Evolutionary conservation across 2,329 filamentous ascomycete species (phyloP).

Genomic region (Calonectria pauciramosa): DNA sequence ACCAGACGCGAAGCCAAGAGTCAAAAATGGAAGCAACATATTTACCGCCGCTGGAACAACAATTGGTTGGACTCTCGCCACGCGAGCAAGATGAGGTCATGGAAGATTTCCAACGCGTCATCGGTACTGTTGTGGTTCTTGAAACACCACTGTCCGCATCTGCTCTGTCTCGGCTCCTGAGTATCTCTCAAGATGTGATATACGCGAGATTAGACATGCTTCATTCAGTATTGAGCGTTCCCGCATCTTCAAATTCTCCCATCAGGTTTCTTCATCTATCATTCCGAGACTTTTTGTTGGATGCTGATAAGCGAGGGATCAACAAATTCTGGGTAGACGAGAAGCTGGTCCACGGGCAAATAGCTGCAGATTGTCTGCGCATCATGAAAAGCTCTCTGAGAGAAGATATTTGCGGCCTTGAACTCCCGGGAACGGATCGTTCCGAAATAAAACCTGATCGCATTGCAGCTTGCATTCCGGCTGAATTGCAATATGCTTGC

Average conservation of each 20-base stretch:
- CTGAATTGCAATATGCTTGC: conserved; percentile 24
- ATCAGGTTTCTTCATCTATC: conserved; percentile 11
- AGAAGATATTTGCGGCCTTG: conserved; percentile 4
- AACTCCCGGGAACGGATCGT: not conserved
- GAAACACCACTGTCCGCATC: not conserved
- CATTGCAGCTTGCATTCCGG: not conserved
- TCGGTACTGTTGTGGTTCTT: not conserved
- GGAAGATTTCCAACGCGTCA: not conserved
- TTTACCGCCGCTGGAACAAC: not conserved
- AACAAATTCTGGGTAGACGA: conserved; percentile 12
- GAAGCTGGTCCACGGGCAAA: not conserved
- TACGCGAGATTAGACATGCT: conserved; percentile 7
- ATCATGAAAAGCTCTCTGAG: not conserved
- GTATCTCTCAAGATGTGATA: not conserved
- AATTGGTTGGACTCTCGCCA: not conserved
- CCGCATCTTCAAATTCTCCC: not conserved
- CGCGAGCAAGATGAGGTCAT: not conserved
- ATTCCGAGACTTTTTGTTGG: conserved; percentile 4
- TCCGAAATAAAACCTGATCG: not conserved
- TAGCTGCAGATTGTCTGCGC: not conserved
- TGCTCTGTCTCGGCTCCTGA: not conserved
- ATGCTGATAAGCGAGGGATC: not conserved
- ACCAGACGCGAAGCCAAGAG: not conserved
- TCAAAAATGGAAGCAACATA: conserved; percentile 9
- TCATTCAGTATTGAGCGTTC: conserved; percentile 7